A percentile compares a stretch with the other conserved stretches of the same genome.
These are phyloP conservation scores for Gentiana macrophylla DNA, from an alignment of 257 asterid genomes.

Conservation along the genomic window DNA sequence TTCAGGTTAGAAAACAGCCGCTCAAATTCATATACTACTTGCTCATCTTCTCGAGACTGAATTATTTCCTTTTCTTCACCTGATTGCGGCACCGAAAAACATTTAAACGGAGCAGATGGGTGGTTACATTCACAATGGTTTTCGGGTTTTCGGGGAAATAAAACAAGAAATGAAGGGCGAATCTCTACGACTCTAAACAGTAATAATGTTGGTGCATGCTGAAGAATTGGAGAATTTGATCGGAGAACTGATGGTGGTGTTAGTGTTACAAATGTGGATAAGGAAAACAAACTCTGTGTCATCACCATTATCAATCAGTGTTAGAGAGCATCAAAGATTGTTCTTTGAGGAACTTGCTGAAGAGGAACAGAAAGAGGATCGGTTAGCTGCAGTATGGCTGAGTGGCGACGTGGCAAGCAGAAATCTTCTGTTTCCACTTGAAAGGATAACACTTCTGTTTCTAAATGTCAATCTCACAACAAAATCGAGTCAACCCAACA, in stretches of 20 bases:
- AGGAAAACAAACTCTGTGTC: slow-evolving; percentile 22
- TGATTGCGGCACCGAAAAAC: slow-evolving; percentile 34
- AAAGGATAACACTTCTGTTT: no score
- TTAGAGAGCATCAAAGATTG: no score
- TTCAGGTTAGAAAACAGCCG: slow-evolving; percentile 84
- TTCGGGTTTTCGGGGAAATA: no score
- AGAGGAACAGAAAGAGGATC: no score
- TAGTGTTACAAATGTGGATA: slow-evolving; percentile 15
- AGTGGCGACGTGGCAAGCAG: no score
- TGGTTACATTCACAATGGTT: slow-evolving; percentile 3
- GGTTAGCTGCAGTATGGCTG: no score
- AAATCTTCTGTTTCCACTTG: no score
- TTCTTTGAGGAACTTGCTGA: no score
- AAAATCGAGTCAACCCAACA: no score
- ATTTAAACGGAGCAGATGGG: slow-evolving; percentile 23
- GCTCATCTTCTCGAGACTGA: slow-evolving; percentile 24
- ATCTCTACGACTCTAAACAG: neutral
- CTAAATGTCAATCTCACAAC: no score
- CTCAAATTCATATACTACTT: slow-evolving; percentile 42
- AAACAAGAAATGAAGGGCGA: no score
- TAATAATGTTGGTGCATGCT: neutral
- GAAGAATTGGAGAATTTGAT: slow-evolving; percentile 14
- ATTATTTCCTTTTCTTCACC: slow-evolving; percentile 12
- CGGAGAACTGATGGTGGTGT: slow-evolving; percentile 14
- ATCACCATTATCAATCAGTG: neutral